Evolutionary conservation across 2,329 filamentous ascomycete genomes (phyloP).

Genomic region (Calonectria montana): DNA sequence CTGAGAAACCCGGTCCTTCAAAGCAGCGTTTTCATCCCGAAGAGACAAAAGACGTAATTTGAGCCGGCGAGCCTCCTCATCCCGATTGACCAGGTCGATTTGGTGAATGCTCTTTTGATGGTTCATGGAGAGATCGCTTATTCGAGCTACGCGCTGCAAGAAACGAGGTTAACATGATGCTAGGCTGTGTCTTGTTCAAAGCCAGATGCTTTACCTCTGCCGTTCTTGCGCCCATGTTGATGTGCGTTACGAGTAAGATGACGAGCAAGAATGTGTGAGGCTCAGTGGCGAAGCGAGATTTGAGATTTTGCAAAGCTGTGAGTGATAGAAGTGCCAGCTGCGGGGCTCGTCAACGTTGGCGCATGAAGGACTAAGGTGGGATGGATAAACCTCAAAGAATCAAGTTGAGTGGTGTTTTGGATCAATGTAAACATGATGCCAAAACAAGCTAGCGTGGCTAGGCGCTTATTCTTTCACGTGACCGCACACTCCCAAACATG

Average conservation of each 20-base stretch:
- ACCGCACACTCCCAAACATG: conserved; percentile 12
- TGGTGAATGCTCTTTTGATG: conserved; percentile 75
- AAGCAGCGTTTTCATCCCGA: conserved; percentile 77
- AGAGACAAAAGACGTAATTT: conserved; percentile 77
- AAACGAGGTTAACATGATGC: conserved; percentile 35
- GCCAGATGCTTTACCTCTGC: conserved; percentile 40
- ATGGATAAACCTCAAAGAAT: conserved; percentile 18
- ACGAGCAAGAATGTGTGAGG: neutral
- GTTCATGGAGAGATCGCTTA: conserved; percentile 73
- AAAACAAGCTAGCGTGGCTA: conserved; percentile 35
- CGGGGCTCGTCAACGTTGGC: conserved; percentile 20
- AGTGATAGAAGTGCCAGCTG: conserved; percentile 13
- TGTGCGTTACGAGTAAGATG: neutral
- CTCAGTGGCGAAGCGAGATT: neutral
- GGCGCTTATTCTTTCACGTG: conserved; percentile 23
- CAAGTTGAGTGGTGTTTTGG: conserved; percentile 41
- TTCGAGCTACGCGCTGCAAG: conserved; percentile 55
- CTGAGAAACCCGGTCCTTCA: conserved; percentile 72
- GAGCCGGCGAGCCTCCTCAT: conserved; percentile 79
- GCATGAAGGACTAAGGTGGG: conserved; percentile 28
- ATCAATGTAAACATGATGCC: conserved; percentile 47
- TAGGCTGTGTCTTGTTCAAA: neutral
- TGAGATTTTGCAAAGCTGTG: neutral
- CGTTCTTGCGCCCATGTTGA: conserved; percentile 42
- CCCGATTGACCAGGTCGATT: conserved; percentile 75